A percentile compares a stretch with the other conserved stretches of the same genome.
Conservation (phyloP, 257 asterid species). For the Jaltomata sinuosa region DNA sequence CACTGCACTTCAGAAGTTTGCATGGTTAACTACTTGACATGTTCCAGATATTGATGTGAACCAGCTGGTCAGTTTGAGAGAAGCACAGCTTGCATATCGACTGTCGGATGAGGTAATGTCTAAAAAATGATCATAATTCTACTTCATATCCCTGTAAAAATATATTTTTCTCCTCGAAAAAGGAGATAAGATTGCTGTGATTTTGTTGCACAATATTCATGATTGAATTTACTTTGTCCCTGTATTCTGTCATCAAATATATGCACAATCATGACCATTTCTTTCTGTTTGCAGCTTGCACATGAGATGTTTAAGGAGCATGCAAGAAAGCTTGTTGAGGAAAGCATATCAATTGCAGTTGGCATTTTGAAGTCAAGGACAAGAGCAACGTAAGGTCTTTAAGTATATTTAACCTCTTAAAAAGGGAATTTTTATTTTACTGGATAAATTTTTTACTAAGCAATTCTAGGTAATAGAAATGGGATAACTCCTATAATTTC, state of each 20-base stretch:
- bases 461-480: background rate
- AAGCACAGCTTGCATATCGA: conserved; percentile 72
- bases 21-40: background rate
- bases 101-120: conserved; percentile 72
- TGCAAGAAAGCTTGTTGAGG: conserved; percentile 79
- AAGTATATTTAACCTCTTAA: background rate
- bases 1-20: conserved; percentile 4
- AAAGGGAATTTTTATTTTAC: background rate
- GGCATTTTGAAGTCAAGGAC: conserved; percentile 65
- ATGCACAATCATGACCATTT: conserved; percentile 1
- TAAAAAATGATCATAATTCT: background rate
- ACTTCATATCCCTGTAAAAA: background rate
- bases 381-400: conserved; percentile 45
- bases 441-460: background rate
- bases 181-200: background rate
- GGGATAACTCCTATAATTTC: background rate
- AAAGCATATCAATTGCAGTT: conserved; percentile 63
- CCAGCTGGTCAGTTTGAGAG: conserved; percentile 75
- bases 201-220: background rate
- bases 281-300: conserved; percentile 54
- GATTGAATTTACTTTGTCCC: background rate
- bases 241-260: background rate
- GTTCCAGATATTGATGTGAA: conserved; percentile 54
- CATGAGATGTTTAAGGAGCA: conserved; percentile 87
- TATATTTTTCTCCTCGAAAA: background rate